Evolutionary conservation across 75 land plant species (phyloP).

Genomic region (Pseudotsuga menziesii): DNA sequence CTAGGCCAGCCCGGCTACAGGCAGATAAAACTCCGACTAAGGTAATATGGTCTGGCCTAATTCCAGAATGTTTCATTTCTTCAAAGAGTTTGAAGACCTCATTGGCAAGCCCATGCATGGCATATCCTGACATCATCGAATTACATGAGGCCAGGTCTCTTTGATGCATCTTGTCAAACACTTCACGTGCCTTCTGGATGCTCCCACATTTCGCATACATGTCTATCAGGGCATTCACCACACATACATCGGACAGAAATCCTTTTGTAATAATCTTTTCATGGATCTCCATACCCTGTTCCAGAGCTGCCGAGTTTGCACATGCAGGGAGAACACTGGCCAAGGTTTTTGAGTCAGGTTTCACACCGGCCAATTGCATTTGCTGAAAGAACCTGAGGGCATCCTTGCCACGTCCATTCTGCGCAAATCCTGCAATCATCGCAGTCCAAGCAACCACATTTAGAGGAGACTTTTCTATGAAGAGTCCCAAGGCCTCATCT

Average conservation of each 20-base stretch:
- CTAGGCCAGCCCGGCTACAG: constrained; percentile 14
- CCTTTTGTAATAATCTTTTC: not conserved
- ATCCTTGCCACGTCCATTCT: not conserved
- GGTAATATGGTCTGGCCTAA: not conserved
- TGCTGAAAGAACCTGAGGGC: not conserved
- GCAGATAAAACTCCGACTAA: constrained; percentile 13
- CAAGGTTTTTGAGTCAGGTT: not conserved
- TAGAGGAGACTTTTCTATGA: no score
- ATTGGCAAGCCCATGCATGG: not conserved
- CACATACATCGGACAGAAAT: not conserved
- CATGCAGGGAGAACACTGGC: constrained; percentile 1
- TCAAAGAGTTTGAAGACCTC: constrained; percentile 2
- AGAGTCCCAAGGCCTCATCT: no score
- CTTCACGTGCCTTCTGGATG: constrained; percentile 3
- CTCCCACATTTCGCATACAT: constrained; percentile 14
- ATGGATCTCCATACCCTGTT: constrained; percentile 5
- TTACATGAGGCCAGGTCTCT: not conserved
- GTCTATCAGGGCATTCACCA: not conserved
- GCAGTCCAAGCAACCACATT: no score
- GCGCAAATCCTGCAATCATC: no score
- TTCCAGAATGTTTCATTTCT: constrained; percentile 5
- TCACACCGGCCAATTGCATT: not conserved
- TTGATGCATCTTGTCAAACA: constrained; percentile 11
- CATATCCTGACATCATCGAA: constrained; percentile 8
- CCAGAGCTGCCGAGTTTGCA: not conserved